A percentile compares a stretch with the other conserved stretches of the same genome.
Conservation (phyloP, 768 basidiomycete species). For the Pulveroboletus frians region DNA sequence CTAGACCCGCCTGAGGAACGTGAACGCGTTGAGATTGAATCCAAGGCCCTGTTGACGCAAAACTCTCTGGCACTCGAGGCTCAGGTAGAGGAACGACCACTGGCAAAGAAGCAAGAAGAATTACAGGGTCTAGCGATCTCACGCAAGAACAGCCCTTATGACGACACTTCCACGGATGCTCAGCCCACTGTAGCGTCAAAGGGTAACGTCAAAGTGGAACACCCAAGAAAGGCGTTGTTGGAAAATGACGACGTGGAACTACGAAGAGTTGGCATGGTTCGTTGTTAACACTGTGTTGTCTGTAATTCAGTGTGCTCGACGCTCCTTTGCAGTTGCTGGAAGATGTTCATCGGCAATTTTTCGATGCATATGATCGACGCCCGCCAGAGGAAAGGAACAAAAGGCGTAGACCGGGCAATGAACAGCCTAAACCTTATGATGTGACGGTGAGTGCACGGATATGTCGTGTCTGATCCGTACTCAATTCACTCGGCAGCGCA, state of each 20-base stretch:
- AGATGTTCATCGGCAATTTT: slow-evolving; percentile 76
- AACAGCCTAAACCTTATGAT: slow-evolving; percentile 48
- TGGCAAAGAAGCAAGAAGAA: slow-evolving; percentile 84
- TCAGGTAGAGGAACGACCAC: slow-evolving; percentile 78
- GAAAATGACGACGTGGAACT: slow-evolving; percentile 88
- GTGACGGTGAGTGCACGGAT: slow-evolving; percentile 59
- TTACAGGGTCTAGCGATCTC: slow-evolving; percentile 45
- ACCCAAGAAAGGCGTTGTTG: slow-evolving; percentile 66
- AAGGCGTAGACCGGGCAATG: slow-evolving; percentile 22
- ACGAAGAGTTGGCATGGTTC: slow-evolving; percentile 66
- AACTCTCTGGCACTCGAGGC: slow-evolving; percentile 78
- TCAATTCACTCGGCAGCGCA: slow-evolving; percentile 45
- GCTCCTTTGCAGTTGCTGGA: slow-evolving; percentile 57
- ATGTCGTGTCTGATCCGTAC: background rate
- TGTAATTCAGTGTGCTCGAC: background rate
- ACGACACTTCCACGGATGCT: slow-evolving; percentile 8
- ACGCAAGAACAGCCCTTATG: background rate
- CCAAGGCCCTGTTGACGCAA: slow-evolving; percentile 57
- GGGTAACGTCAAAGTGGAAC: slow-evolving; percentile 35
- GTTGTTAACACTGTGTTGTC: slow-evolving; percentile 12
- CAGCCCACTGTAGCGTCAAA: slow-evolving; percentile 15
- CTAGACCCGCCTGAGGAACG: slow-evolving; percentile 32
- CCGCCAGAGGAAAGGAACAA: slow-evolving; percentile 26
- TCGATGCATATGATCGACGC: slow-evolving; percentile 53
- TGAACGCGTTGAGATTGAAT: slow-evolving; percentile 41